Base-by-base conservation (phyloP, 805 yeast species). In the Wickerhamomyces hampshirensis region DNA sequence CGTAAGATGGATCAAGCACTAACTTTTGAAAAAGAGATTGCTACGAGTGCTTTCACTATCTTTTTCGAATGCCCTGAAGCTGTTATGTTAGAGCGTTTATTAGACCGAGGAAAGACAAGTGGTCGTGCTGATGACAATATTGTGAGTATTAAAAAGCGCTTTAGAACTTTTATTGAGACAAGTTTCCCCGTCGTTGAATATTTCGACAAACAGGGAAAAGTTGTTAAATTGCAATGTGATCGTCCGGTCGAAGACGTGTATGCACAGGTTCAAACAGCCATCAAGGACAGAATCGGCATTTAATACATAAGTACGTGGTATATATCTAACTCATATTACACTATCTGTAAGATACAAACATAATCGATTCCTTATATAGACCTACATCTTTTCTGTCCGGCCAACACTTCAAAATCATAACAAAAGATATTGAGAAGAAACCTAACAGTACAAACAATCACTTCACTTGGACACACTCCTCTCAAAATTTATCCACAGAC, bases 1-100 rank as follows among this genome's bases (percentile, higher is more conserved):
- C 76, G 98, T 59, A 87, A 89, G 59, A 91, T 93, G 97, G 98
- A 93, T 63, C 98, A 91, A 67, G 98, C 98, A 0, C 41, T 83
- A 28, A 84, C 91, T n/a, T 91, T 91, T 58, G 98, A 91, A 64
- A 77, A 83, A 27, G 67, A 76, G 55, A 69, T 79, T 50, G 93
- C 78, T 52, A 81, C 71, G 59, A 81, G 85, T 44, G 68, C 77
- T 18, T 75, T 82, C 61, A 77, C 84, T 2, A 65, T 84, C 28
- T 84, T 80, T 62, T 84, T 84, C 53, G 88, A 84, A 46, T 84
- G 94, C 59, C 85, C 91, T 1, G 93, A 84, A 59, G 55, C 64
- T 28, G 84, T 86, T 37, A 89, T 91, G 97, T 69, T 88, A 47
- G 64, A 74, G 46, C 79, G 98, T 59, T 71, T 91, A 44, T 65